These are phyloP conservation scores for Colletotrichum higginsianum DNA, from an alignment of 2,329 filamentous ascomycete genomes.

Conservation along the genomic window DNA sequence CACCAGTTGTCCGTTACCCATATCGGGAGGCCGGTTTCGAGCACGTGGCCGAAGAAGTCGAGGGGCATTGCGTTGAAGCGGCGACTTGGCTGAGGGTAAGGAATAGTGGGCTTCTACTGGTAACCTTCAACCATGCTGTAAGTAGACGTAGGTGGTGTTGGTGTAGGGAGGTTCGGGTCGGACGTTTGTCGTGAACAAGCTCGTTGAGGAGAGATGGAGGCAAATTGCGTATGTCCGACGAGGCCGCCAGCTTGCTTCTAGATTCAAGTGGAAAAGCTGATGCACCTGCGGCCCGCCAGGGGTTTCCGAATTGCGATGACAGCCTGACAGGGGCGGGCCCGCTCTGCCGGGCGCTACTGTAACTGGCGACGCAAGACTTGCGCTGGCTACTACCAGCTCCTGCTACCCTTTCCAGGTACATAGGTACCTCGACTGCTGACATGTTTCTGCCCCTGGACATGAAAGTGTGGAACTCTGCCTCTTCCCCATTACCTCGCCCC, in stretches of 20 bases:
- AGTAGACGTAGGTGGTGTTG: background rate
- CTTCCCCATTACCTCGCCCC: background rate
- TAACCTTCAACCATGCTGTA: conserved; percentile 12
- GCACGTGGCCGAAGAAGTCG: conserved; percentile 63
- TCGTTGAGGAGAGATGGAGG: conserved; percentile 15
- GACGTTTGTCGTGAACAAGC: conserved; percentile 11
- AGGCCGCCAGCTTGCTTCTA: conserved; percentile 35
- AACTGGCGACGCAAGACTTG: conserved; percentile 6
- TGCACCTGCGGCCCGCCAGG: conserved; percentile 14
- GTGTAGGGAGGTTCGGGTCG: background rate
- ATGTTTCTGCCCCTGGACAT: background rate
- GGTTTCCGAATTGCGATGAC: conserved; percentile 25
- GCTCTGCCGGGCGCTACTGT: conserved; percentile 12
- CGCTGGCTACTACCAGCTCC: background rate
- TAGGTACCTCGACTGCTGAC: conserved; percentile 1
- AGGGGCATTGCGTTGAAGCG: conserved; percentile 62
- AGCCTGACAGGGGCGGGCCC: conserved; percentile 36
- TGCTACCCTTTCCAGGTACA: no score
- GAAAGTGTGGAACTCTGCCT: background rate
- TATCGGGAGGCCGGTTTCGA: conserved; percentile 64
- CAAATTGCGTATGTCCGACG: conserved; percentile 6
- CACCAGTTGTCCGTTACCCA: conserved; percentile 63
- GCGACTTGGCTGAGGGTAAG: background rate
- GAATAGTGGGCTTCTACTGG: background rate
- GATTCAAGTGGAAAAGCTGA: conserved; percentile 31